These are phyloP conservation scores for Clonostachys sp. DNA, from an alignment of 2,329 filamentous ascomycete species.

Conservation along the genomic window DNA sequence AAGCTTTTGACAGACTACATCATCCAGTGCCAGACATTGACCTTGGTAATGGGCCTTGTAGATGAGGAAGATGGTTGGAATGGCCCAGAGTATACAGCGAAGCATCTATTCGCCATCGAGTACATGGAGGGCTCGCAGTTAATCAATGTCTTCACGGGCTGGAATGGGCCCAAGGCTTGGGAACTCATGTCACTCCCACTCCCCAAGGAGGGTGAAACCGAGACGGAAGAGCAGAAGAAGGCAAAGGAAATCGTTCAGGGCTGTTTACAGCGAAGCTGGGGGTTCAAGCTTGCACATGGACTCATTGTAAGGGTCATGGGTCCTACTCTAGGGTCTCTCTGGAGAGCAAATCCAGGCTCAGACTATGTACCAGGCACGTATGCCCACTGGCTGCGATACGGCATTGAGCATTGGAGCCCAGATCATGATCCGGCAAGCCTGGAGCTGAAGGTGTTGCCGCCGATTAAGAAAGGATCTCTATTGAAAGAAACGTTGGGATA, in stretches of 20 bases:
- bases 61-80: slow-evolving; percentile 47
- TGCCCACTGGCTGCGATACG: slow-evolving; percentile 48
- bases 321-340: slow-evolving; percentile 46
- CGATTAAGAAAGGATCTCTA: slow-evolving; percentile 29
- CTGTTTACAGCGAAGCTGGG: slow-evolving; percentile 43
- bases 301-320: slow-evolving; percentile 43
- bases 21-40: slow-evolving; percentile 48
- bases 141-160: slow-evolving; percentile 46
- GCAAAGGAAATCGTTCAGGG: slow-evolving; percentile 47
- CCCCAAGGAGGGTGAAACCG: slow-evolving; percentile 24
- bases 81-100: slow-evolving; percentile 42
- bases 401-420: slow-evolving; percentile 39
- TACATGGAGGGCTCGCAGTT: slow-evolving; percentile 45
- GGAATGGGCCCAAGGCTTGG: slow-evolving; percentile 44
- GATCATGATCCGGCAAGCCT: slow-evolving; percentile 27
- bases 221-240: slow-evolving; percentile 32
- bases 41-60: slow-evolving; percentile 43
- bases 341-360: slow-evolving; percentile 42
- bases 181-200: slow-evolving; percentile 35
- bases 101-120: slow-evolving; percentile 44
- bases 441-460: slow-evolving; percentile 23
- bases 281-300: slow-evolving; percentile 51
- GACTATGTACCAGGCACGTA: slow-evolving; percentile 47
- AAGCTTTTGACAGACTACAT: slow-evolving; percentile 50
- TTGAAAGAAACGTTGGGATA: slow-evolving; percentile 2